A percentile compares a stretch with the other conserved stretches of the same genome.
Conservation (phyloP, 1,284 basidiomycete genomes). For the Trichosporon coremiiforme region DNA sequence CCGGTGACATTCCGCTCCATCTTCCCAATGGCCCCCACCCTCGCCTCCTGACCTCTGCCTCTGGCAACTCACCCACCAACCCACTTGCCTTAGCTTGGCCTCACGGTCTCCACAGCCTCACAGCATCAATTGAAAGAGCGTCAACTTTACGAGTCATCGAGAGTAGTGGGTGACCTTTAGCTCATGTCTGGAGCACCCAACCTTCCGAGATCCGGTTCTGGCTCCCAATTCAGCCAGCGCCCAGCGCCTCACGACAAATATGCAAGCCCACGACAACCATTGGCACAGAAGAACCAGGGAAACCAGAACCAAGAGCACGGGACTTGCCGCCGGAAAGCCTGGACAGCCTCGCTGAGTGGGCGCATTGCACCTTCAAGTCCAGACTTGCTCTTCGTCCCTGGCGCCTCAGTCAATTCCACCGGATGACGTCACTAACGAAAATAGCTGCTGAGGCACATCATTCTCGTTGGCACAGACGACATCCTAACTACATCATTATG, state of each 20-base stretch:
- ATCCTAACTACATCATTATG: constrained; percentile 3
- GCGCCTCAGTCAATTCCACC: neutral
- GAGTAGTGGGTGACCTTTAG: neutral
- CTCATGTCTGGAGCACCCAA: neutral
- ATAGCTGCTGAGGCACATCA: neutral
- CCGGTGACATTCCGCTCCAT: neutral
- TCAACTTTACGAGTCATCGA: neutral
- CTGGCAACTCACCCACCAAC: no score
- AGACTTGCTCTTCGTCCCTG: constrained; percentile 8
- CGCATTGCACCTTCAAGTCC: neutral
- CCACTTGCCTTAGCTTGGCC: neutral
- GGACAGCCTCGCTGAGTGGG: no score
- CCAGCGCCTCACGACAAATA: neutral
- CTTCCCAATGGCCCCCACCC: neutral
- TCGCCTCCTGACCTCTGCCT: no score
- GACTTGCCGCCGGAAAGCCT: neutral
- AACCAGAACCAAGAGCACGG: neutral
- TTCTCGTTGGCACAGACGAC: neutral
- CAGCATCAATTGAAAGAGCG: neutral
- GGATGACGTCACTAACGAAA: constrained; percentile 1
- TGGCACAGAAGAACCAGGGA: neutral
- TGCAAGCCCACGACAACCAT: neutral
- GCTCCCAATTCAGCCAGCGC: neutral
- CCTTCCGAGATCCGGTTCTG: constrained; percentile 9
- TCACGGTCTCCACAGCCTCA: neutral